Percentiles rank a stretch among this genome's conserved stretches.
Evolutionary conservation across 441 rosid species (phyloP).

Genomic region (Adansonia grandidieri): DNA sequence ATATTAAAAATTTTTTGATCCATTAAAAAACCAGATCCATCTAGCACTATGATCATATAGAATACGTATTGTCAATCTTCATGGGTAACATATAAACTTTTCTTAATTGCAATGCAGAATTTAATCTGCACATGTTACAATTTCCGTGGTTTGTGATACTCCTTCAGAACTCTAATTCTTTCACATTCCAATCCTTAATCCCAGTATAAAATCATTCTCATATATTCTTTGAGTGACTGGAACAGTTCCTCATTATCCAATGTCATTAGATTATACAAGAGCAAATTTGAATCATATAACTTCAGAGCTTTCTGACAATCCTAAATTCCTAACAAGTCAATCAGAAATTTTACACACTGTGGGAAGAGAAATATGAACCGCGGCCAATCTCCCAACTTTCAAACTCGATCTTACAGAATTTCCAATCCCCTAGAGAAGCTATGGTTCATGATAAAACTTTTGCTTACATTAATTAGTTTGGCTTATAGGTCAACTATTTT

Average conservation of each 20-base stretch:
- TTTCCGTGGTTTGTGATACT: neutral
- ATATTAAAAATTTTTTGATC: neutral
- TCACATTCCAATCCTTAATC: neutral
- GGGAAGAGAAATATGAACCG: neutral
- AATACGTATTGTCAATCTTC: neutral
- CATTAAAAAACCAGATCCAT: neutral
- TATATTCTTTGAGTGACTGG: neutral
- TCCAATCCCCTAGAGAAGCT: neutral
- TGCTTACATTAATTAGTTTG: neutral
- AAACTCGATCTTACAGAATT: neutral
- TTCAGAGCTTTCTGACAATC: neutral
- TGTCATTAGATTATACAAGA: neutral
- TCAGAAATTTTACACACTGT: neutral
- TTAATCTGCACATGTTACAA: neutral
- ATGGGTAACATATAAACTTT: neutral
- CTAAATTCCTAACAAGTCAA: neutral
- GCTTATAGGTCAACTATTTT: neutral
- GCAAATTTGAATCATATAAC: neutral
- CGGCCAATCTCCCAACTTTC: neutral
- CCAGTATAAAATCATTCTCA: neutral
- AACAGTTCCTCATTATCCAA: conserved; percentile 2
- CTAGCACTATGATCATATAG: neutral
- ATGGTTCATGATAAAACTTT: neutral
- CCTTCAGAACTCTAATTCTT: neutral
- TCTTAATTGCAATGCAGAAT: neutral